Evolutionary conservation across 345 rosid species (phyloP).

Genomic region (Alliaria petiolata): DNA sequence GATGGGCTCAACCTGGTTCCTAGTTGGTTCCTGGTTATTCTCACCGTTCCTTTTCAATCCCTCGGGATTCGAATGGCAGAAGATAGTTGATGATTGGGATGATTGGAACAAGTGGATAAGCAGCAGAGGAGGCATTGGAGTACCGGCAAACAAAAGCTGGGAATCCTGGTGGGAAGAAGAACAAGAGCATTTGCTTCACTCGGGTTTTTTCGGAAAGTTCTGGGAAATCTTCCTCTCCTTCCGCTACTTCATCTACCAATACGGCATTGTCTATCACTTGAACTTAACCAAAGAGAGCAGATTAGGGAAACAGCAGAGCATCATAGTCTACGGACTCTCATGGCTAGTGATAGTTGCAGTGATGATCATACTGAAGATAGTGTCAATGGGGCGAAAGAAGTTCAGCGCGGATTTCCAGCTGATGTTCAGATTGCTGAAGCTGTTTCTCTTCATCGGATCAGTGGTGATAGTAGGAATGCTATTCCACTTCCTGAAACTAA

Average conservation of each 20-base stretch:
- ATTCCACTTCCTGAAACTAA: conserved; percentile 69
- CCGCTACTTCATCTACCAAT: conserved; percentile 79
- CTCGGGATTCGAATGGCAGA: conserved; percentile 98
- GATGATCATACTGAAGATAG: conserved; percentile 81
- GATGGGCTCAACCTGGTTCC: conserved; percentile 84
- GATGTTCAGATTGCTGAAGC: conserved; percentile 84
- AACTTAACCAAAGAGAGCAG: conserved; percentile 51
- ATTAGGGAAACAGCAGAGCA: conserved; percentile 58
- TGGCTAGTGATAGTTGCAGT: conserved; percentile 87
- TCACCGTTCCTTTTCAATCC: conserved; percentile 93
- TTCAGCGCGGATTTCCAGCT: conserved; percentile 97
- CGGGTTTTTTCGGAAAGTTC: conserved; percentile 64
- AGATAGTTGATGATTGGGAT: conserved; percentile 96
- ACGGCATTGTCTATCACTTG: conserved; percentile 84
- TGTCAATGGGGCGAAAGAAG: conserved; percentile 92
- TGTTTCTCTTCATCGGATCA: conserved; percentile 64
- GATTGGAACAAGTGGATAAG: conserved; percentile 96
- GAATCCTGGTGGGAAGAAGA: conserved; percentile 99
- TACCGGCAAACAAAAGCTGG: conserved; percentile 93
- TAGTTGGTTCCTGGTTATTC: conserved; percentile 79
- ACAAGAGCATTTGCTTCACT: conserved; percentile 80
- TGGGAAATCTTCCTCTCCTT: conserved; percentile 76
- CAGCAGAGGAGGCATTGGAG: conserved; percentile 93
- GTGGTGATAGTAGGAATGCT: conserved; percentile 56
- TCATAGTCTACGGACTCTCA: conserved; percentile 76